Percentiles rank a stretch among this genome's conserved stretches.
Conservation (phyloP, 768 basidiomycete genomes). For the Lactarius quietus region DNA sequence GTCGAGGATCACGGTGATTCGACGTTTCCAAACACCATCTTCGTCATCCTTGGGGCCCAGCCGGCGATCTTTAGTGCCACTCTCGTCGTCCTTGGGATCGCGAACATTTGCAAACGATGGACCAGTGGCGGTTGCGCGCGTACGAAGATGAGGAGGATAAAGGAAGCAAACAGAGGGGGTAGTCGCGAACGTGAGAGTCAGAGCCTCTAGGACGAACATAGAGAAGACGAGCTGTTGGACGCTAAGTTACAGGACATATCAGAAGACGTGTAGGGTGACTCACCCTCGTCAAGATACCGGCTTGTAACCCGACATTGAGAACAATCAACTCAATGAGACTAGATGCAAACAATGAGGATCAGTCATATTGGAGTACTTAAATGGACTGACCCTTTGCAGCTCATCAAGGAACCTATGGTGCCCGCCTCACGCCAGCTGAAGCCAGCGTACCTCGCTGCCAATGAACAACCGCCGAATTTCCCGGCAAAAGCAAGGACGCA, state of each 20-base stretch:
- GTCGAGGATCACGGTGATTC: constrained; percentile 85
- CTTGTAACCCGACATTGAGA: constrained; percentile 86
- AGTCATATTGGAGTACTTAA: neutral
- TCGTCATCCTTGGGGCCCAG: neutral
- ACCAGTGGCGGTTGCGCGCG: constrained; percentile 45
- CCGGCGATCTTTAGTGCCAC: neutral
- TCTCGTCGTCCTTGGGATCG: constrained; percentile 12
- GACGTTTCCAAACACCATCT: constrained; percentile 43
- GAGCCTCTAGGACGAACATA: constrained; percentile 90
- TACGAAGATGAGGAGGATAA: constrained; percentile 62
- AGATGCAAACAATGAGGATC: neutral
- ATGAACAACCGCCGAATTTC: constrained; percentile 83
- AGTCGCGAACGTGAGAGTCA: constrained; percentile 82
- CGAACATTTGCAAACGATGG: constrained; percentile 45
- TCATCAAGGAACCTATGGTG: constrained; percentile 90
- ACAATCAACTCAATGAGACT: constrained; percentile 93
- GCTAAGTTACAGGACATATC: neutral
- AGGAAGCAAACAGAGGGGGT: constrained; percentile 66
- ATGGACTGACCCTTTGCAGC: constrained; percentile 76
- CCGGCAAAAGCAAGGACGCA: constrained; percentile 73
- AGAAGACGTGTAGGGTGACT: constrained; percentile 8
- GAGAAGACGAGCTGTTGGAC: constrained; percentile 63
- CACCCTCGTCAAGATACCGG: constrained; percentile 66
- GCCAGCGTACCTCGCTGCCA: constrained; percentile 62
- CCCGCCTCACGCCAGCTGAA: constrained; percentile 79